A percentile compares a stretch with the other conserved stretches of the same genome.
These are phyloP conservation scores for Annulohypoxylon stygium DNA, from an alignment of 495 filamentous ascomycete genomes.

Conservation along the genomic window DNA sequence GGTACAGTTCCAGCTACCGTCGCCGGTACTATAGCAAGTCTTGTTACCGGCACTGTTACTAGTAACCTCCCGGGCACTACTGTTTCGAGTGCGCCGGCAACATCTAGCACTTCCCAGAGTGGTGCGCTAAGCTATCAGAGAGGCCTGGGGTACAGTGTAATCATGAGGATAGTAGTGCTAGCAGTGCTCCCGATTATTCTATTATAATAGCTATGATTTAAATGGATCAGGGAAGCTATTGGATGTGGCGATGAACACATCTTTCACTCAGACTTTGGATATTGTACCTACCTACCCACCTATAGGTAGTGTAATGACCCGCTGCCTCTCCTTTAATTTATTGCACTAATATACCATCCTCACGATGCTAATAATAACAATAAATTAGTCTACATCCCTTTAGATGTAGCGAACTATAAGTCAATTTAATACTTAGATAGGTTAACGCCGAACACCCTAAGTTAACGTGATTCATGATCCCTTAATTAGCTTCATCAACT, in stretches of 20 bases:
- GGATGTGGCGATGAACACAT: neutral
- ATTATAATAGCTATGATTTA: neutral
- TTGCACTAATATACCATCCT: no score
- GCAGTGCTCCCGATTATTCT: neutral
- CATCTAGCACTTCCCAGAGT: constrained; percentile 5
- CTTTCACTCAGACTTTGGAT: neutral
- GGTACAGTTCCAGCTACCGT: neutral
- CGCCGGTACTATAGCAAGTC: neutral
- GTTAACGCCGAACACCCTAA: no score
- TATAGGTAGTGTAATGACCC: no score
- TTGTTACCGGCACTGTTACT: neutral
- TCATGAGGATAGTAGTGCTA: neutral
- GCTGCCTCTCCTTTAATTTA: no score
- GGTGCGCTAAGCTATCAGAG: neutral
- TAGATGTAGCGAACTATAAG: no score
- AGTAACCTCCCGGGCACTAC: neutral
- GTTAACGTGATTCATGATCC: no score
- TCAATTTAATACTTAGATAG: no score
- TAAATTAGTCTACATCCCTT: no score
- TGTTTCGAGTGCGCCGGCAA: neutral
- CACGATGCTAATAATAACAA: no score
- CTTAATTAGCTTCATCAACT: no score
- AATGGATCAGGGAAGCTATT: neutral
- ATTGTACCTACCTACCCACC: no score
- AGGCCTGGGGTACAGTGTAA: neutral